phyloP scores from a whole-genome alignment of 2,329 filamentous ascomycete genomes.

The Raffaelea albimanens region DNA sequence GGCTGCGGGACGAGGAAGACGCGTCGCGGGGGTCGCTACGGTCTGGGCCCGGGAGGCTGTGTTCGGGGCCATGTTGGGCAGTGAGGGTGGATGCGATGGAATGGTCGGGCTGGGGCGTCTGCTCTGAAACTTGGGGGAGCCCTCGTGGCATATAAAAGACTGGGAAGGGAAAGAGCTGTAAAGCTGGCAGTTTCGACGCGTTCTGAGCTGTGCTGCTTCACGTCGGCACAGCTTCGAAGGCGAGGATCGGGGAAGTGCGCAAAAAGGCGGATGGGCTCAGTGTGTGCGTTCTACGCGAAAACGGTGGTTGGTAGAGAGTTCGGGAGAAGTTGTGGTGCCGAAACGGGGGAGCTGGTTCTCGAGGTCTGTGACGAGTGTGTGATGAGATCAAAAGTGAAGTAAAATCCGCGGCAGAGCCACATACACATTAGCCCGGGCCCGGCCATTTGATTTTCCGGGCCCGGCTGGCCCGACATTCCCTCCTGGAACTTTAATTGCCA shows the following conservation, averaged over 20 bases:
- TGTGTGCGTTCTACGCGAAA: too few species aligned
- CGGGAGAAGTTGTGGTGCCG: too few species aligned
- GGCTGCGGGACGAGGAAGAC: not conserved
- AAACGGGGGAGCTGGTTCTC: too few species aligned
- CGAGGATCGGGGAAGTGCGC: not conserved
- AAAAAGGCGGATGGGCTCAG: too few species aligned
- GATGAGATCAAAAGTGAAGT: too few species aligned
- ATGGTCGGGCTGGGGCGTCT: constrained; percentile 27
- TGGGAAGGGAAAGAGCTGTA: not conserved
- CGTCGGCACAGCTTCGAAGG: constrained; percentile 37
- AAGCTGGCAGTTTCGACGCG: constrained; percentile 13
- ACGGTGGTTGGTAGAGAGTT: too few species aligned
- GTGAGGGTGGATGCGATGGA: constrained; percentile 18
- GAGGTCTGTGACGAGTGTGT: too few species aligned
- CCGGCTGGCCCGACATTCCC: not conserved
- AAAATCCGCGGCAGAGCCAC: too few species aligned
- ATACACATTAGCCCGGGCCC: too few species aligned
- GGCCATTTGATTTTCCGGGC: not conserved
- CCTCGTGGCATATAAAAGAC: constrained; percentile 56
- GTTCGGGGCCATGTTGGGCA: constrained; percentile 49
- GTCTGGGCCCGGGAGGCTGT: constrained; percentile 28
- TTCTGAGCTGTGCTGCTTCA: constrained; percentile 39
- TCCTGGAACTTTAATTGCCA: too few species aligned
- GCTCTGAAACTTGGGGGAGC: constrained; percentile 36
- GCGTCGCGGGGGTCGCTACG: constrained; percentile 9